Base-by-base conservation (phyloP, 1,284 basidiomycete genomes). In the Lentinula novae-zelandiae region DNA sequence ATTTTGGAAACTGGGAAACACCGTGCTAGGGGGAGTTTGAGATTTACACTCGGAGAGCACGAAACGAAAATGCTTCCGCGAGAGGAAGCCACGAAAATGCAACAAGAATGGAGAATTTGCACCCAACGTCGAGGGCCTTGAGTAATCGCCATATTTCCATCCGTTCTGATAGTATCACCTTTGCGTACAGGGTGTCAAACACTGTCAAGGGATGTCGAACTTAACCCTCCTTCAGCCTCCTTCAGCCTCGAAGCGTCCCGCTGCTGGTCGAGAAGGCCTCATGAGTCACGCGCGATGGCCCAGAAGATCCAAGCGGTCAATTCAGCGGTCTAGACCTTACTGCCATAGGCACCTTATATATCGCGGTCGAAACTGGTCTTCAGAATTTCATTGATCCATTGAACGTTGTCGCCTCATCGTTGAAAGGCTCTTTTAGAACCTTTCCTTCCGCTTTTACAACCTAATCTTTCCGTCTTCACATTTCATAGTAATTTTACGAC, bases 401-500 rank as follows among this genome's bases (percentile, higher is more conserved):
- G 3, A 12, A 17, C 17, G 12, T 38, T 46, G 6, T 46, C 7
- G 8, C 20, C 15, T 20, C 44, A 20, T 46, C 15, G n/a, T 20
- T 12, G 42, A 44, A 44, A 46, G 44, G 44, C 44, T 20, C 6
- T 42, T 12, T 27, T n/a, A 1, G 17, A 20, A 9, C 44, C 44
- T 46, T 27, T 12, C 7, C 44, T n/a, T 46, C 44, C 44, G 17
- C 17, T 22, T 46, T 46, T 17, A n/a, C 42, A 44, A 5, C 8
- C 12, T 22, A 22, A 44, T 44, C 40, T 20, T 2, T 87, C 70
- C 79, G 60, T 64, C 68, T 4, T 70, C 67, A n/a, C 5, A 40
- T 13, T 40, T 3, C 27, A 27, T 27, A 17, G 17, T 17, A 27
- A 50, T 36, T 33, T 49, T 8, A 57, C 55, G 55, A 46, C n/a